These are phyloP conservation scores for Phialophora tarda DNA, from an alignment of 2,329 filamentous ascomycete genomes.

Conservation along the genomic window DNA sequence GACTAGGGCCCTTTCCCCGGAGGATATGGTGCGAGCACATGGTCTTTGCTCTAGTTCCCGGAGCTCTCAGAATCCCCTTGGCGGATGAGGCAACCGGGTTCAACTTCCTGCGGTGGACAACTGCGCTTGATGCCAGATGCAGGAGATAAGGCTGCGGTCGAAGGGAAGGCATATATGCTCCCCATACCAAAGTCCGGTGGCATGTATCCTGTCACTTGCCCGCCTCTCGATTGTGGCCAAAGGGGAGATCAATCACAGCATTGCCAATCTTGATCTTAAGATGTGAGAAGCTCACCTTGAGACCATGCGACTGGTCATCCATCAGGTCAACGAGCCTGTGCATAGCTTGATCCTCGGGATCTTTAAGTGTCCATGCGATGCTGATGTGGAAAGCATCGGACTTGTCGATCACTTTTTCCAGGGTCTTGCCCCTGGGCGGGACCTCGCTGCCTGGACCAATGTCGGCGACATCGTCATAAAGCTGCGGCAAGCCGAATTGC, in stretches of 20 bases:
- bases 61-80: not conserved
- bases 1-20: not conserved
- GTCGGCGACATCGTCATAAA: conserved; percentile 62
- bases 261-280: conserved; percentile 81
- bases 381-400: conserved; percentile 80
- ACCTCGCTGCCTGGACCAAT: conserved; percentile 5
- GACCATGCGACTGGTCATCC: conserved; percentile 33
- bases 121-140: not conserved
- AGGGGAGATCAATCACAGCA: conserved; percentile 53
- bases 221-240: conserved; percentile 9
- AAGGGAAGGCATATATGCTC: not conserved
- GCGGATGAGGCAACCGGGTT: not conserved
- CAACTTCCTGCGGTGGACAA: not conserved
- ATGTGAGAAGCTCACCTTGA: conserved; percentile 62
- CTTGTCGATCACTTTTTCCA: conserved; percentile 46
- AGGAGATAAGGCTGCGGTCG: not conserved
- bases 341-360: conserved; percentile 55
- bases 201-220: conserved; percentile 1
- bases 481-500: conserved; percentile 67
- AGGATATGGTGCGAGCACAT: not conserved
- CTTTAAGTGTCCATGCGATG: conserved; percentile 77
- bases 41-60: not conserved
- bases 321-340: conserved; percentile 40
- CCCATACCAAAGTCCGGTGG: no score
- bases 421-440: conserved; percentile 38